Evolutionary conservation across 1,139 yeast species (phyloP), one percentile per base, ranked within the genome.

Genomic region (Protomyces pachydermus): DNA sequence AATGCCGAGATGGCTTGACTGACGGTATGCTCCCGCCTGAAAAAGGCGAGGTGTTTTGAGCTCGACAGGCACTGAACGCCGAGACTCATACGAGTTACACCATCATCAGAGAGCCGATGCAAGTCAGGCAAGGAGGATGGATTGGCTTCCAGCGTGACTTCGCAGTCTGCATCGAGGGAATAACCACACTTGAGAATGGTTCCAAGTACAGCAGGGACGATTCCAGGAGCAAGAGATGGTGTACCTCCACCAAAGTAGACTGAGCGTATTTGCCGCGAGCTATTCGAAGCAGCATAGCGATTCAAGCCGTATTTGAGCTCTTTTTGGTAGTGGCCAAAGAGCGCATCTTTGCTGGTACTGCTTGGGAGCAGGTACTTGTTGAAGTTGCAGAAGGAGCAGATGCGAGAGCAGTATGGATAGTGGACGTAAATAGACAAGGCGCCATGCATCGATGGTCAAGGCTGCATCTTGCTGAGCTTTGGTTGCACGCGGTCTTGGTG

Each of bases 241-340:
- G 64, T 60, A 2, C 64, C 64, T 18, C 64, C 64, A 16, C 64
- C 64, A 38, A 60, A 60, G 20, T 60, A 60, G 38, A 60, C 64
- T 23, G 57, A 52, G 6, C 64, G 55, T 6, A 60, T 14, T 2
- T 23, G 8, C 28, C 39, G 35, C 4, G 35, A 5, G 6, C 25
- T 37, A 3, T 16, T 2, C 2, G 16, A 10, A 25, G n/a, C n/a
- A 3, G 18, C n/a, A 10, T 45, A 37, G 37, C n/a, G 23, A 14
- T 18, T n/a, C 45, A 58, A 38, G 14, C 35, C 46, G 35, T 28
- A 39, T 14, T 28, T 25, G 16, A 60, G 58, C 50, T 60, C 64
- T 9, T 16, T 32, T 9, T 32, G 25, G 32, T 50, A 54, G 53
- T 34, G 10, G 10, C n/a, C 16, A 34, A 37, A 14, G 38, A 60